Base-by-base conservation (phyloP, 2,329 filamentous ascomycete genomes). In the Zymoseptoria crescenta region DNA sequence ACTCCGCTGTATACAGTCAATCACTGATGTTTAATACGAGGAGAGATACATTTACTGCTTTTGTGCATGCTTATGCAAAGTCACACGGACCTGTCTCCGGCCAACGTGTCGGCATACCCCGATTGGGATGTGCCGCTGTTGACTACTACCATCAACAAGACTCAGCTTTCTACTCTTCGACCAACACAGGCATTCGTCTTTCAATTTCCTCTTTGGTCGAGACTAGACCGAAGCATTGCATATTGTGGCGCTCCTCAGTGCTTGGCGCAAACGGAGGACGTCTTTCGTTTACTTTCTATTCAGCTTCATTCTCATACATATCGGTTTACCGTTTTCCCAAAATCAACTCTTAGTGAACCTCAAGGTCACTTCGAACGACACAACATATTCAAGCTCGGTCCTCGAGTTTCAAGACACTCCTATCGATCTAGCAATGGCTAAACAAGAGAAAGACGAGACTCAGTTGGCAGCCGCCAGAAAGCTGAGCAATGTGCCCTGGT, bases 401-500 rank as follows among this genome's bases (percentile, higher is more conserved):
- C 4, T 45, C 13, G 5, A n/a, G 7, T n/a, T 7, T 10, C 35
- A 45, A 45, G 16, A 45, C 10, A 45, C 35, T 2, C 2, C 8
- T 16, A 16, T 21, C 20, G 20, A 51, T 10, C 35, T 29, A 20
- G 16, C 29, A 56, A 67, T 67, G 65, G 64, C 64, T 29, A 70
- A 70, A 28, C 71, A 66, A 53, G 64, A 74, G 30, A 81, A 80
- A 60, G 74, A 81, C 57, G 59, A 67, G 0, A 70, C 72, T 28
- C 72, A 74, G 51, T 74, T 83, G 45, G 76, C 73, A 52, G 71
- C 74, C 27, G 80, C 81, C 16, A 79, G 74, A 63, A 74, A 74
- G 35, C 70, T 83, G 9, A 72, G 77, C 8, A 77, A 83, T 61
- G 74, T 80, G 1, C 82, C 82, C 0, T 82, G 79, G 75, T 80